A percentile compares a stretch with the other conserved stretches of the same genome.
Conservation (phyloP, 1,284 basidiomycete genomes). For the Cutaneotrichosporon arboriforme region DNA sequence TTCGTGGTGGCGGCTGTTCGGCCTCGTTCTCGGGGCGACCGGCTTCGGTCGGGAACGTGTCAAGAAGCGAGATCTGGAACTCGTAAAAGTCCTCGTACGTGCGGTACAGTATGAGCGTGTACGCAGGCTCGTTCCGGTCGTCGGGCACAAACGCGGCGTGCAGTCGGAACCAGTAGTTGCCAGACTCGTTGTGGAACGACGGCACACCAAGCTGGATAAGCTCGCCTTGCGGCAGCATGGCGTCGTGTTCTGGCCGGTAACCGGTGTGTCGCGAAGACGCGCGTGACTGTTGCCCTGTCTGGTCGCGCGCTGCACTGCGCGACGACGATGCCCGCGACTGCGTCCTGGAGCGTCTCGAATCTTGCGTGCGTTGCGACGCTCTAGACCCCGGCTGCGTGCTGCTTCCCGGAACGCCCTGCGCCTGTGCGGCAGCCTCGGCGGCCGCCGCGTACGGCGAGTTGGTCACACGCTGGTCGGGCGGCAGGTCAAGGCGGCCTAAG, state of each 20-base stretch:
- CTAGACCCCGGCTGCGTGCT: neutral
- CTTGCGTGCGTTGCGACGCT: conserved; percentile 28
- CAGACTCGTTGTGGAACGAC: conserved; percentile 92
- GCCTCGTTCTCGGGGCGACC: conserved; percentile 56
- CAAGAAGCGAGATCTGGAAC: conserved; percentile 84
- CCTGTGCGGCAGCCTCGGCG: conserved; percentile 4
- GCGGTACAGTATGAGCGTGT: conserved; percentile 83
- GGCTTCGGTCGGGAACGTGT: conserved; percentile 81
- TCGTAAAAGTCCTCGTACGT: conserved; percentile 98
- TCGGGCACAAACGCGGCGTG: conserved; percentile 83
- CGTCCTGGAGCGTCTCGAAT: conserved; percentile 13
- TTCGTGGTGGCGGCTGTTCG: conserved; percentile 53
- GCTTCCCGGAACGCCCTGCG: neutral
- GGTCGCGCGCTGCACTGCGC: neutral
- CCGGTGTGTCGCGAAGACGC: conserved; percentile 7
- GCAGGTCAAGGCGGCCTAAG: conserved; percentile 78
- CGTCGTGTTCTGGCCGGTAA: conserved; percentile 37
- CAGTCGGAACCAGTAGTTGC: conserved; percentile 96
- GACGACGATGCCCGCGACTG: neutral
- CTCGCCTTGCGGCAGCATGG: conserved; percentile 67
- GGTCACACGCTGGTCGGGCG: conserved; percentile 42
- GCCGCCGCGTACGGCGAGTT: conserved; percentile 40
- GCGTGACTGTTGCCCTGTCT: conserved; percentile 8
- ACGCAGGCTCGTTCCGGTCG: conserved; percentile 58
- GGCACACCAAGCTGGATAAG: conserved; percentile 84